These are phyloP conservation scores for Fusarium oligoseptatum DNA, from an alignment of 2,329 filamentous ascomycete species.

Conservation along the genomic window DNA sequence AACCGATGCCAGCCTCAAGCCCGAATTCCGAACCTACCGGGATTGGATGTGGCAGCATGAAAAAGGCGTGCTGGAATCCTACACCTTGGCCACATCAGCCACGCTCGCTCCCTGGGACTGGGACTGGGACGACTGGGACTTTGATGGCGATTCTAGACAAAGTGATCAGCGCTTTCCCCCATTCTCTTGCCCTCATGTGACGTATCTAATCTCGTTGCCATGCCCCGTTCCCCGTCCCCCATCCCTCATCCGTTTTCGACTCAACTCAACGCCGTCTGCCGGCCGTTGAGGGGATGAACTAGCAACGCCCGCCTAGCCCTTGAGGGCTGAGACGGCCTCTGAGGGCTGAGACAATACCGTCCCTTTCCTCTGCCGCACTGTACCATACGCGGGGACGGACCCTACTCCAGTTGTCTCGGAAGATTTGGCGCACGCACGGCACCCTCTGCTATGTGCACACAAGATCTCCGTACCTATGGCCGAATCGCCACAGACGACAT, in stretches of 20 bases:
- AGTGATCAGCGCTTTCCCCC: slow-evolving; percentile 36
- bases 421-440: slow-evolving; percentile 3
- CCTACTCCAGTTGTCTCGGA: slow-evolving; percentile 11
- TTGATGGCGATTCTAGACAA: slow-evolving; percentile 29
- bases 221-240: slow-evolving; percentile 6
- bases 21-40: background rate
- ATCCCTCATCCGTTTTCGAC: slow-evolving; percentile 1
- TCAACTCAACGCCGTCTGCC: slow-evolving; percentile 14
- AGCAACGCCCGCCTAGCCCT: slow-evolving; percentile 19
- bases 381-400: slow-evolving; percentile 12
- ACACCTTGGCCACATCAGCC: slow-evolving; percentile 13
- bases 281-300: background rate
- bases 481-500: background rate
- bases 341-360: slow-evolving; percentile 28
- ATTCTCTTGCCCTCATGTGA: slow-evolving; percentile 39
- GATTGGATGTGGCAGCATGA: slow-evolving; percentile 6
- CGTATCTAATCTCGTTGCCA: slow-evolving; percentile 25
- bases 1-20: background rate
- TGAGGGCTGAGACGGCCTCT: slow-evolving; percentile 29
- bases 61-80: slow-evolving; percentile 1
- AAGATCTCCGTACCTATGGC: background rate
- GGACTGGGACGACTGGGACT: background rate
- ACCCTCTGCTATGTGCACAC: background rate
- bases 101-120: background rate
- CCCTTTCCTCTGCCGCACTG: background rate